A percentile compares a stretch with the other conserved stretches of the same genome.
phyloP scores from a whole-genome alignment of 106 monocot genomes.

The Ottelia alismoides region DNA sequence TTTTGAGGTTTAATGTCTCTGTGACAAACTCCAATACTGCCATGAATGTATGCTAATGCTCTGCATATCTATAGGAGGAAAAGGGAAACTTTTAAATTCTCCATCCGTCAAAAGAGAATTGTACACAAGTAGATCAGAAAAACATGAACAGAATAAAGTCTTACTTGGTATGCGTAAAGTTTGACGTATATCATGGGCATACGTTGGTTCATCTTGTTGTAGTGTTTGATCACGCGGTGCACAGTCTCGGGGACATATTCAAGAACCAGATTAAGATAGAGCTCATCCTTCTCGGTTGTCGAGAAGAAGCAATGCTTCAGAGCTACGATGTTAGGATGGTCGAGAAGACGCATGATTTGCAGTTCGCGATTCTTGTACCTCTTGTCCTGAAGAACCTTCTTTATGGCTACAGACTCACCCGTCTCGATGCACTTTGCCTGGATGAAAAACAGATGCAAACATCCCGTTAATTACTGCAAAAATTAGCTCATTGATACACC shows the following conservation, averaged over 20 bases:
- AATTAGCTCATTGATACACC: neutral
- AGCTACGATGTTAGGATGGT: constrained; percentile 15
- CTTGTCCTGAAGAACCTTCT: constrained; percentile 24
- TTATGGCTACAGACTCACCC: constrained; percentile 17
- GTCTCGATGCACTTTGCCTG: constrained; percentile 19
- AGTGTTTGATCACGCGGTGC: constrained; percentile 23
- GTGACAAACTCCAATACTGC: constrained; percentile 10
- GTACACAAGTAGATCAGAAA: no score
- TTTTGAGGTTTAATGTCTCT: constrained; percentile 16
- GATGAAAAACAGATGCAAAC: neutral
- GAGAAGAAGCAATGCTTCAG: constrained; percentile 18
- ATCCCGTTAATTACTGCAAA: neutral
- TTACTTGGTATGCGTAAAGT: constrained; percentile 22
- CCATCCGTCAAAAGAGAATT: no score
- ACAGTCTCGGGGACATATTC: constrained; percentile 29
- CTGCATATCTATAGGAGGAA: constrained; percentile 2
- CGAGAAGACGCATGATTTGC: constrained; percentile 14
- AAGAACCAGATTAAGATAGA: constrained; percentile 21
- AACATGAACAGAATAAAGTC: neutral
- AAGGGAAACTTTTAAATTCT: no score
- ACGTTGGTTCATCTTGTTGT: constrained; percentile 21
- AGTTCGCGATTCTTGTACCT: constrained; percentile 20
- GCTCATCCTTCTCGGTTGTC: constrained; percentile 18
- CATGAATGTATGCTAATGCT: constrained; percentile 15
- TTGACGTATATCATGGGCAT: constrained; percentile 24